These are phyloP conservation scores for Chlamydomonas sphaeroides DNA, from an alignment of 139 green algal species.

Conservation along the genomic window DNA sequence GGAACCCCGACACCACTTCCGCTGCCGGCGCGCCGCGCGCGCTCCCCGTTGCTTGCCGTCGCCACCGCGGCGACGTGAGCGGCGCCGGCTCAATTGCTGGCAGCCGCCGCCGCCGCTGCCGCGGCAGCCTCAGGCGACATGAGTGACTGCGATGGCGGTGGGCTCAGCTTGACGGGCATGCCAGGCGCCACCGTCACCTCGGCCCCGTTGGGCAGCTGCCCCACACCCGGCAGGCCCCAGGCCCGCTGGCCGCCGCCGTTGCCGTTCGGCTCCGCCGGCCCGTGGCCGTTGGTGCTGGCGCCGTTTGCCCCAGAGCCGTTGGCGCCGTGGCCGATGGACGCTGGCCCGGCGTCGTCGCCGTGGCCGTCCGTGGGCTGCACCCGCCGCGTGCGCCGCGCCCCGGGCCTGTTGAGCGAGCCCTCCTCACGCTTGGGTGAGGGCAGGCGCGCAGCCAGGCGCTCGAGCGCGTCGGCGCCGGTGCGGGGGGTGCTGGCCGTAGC, in stretches of 20 bases:
- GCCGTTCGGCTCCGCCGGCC: neutral
- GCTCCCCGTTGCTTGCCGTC: too few species aligned
- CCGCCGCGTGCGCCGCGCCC: neutral
- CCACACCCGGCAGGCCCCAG: too few species aligned
- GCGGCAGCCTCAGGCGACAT: neutral
- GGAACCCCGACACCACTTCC: too few species aligned
- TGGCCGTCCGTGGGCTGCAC: neutral
- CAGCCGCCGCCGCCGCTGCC: neutral
- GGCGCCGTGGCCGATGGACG: neutral
- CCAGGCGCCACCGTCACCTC: conserved; percentile 11
- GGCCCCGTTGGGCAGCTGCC: neutral
- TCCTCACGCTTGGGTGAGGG: neutral
- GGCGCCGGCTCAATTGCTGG: neutral
- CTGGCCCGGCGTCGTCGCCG: neutral
- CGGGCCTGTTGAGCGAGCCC: neutral
- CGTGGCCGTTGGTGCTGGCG: neutral
- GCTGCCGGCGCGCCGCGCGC: too few species aligned
- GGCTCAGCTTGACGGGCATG: neutral
- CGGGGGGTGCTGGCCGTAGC: too few species aligned
- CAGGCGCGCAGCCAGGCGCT: neutral
- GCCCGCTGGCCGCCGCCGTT: neutral
- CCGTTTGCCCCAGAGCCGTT: neutral
- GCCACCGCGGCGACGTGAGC: too few species aligned
- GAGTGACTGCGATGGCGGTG: too few species aligned
- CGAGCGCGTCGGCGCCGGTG: too few species aligned